A percentile compares a stretch with the other conserved stretches of the same genome.
phyloP scores from a whole-genome alignment of 805 yeast species.

The Yarrowia yakushimensis region DNA sequence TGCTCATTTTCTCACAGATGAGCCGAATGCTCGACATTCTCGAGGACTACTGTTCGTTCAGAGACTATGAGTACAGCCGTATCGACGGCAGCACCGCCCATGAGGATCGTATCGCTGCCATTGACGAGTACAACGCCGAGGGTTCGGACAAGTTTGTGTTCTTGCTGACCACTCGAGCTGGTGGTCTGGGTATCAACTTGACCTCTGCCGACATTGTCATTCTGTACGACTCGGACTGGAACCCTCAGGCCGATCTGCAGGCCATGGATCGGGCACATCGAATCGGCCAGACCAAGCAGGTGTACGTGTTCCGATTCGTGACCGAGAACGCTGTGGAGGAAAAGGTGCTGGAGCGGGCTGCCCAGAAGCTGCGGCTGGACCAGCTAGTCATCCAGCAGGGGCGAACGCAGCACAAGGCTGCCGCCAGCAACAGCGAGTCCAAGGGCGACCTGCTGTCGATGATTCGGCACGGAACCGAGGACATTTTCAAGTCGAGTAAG shows the following conservation, averaged over 20 bases:
- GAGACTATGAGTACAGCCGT: constrained; percentile 83
- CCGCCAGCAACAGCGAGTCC: constrained; percentile 36
- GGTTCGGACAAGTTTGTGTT: constrained; percentile 79
- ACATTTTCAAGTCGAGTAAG: constrained; percentile 61
- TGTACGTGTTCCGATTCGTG: constrained; percentile 83
- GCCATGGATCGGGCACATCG: constrained; percentile 99
- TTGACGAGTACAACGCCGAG: constrained; percentile 85
- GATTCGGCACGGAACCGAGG: constrained; percentile 96
- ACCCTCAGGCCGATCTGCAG: constrained; percentile 95
- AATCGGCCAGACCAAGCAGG: constrained; percentile 96
- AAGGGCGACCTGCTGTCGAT: constrained; percentile 77
- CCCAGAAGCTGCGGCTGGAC: constrained; percentile 86
- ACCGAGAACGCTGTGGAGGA: constrained; percentile 96
- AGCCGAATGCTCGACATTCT: constrained; percentile 81
- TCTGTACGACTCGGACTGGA: constrained; percentile 92
- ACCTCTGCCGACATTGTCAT: constrained; percentile 90
- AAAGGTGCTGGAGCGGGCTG: constrained; percentile 92
- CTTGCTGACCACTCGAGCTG: constrained; percentile 89
- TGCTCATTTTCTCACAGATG: constrained; percentile 91
- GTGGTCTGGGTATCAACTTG: constrained; percentile 91
- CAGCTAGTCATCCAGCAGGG: constrained; percentile 96
- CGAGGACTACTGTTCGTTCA: constrained; percentile 84
- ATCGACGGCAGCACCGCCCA: constrained; percentile 93
- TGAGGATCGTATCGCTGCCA: constrained; percentile 87
- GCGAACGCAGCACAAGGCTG: constrained; percentile 49